Conservation (phyloP, 2,329 filamentous ascomycete species). For the Simplicillium sp. region DNA sequence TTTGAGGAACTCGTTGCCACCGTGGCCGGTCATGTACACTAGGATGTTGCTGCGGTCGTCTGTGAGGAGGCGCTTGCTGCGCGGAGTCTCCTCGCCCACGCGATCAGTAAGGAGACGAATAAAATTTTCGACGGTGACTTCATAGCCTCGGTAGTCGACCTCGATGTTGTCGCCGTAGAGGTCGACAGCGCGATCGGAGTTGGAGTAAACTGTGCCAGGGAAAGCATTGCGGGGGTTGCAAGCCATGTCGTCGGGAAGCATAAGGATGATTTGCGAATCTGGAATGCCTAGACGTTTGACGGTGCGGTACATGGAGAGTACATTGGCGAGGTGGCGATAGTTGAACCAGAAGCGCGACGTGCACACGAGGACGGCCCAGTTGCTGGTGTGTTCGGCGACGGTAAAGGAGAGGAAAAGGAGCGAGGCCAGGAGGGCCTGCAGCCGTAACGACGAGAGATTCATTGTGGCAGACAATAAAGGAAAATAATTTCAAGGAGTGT, state of each 20-base stretch:
- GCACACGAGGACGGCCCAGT: conserved; percentile 98
- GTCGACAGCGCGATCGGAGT: conserved; percentile 89
- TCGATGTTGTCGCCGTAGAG: conserved; percentile 98
- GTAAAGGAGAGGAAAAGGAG: conserved; percentile 35
- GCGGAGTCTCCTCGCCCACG: conserved; percentile 86
- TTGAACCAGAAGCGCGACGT: conserved; percentile 99
- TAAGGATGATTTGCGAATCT: conserved; percentile 97
- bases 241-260: conserved; percentile 99
- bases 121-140: conserved; percentile 98
- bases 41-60: conserved; percentile 95
- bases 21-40: conserved; percentile 98
- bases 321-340: conserved; percentile 96
- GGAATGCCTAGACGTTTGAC: conserved; percentile 97
- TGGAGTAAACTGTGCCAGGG: conserved; percentile 96
- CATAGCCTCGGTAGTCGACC: conserved; percentile 95
- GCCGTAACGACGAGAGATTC: conserved; percentile 37
- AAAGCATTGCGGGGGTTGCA: conserved; percentile 98
- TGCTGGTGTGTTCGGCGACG: conserved; percentile 79
- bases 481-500: no score
- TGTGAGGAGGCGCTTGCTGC: conserved; percentile 86
- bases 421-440: conserved; percentile 38
- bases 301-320: conserved; percentile 92
- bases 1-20: conserved; percentile 95
- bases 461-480: conserved; percentile 22
- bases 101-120: conserved; percentile 91